These are phyloP conservation scores for Pythium coloratum DNA, from an alignment of 352 stramenopile genomes.

Conservation along the genomic window DNA sequence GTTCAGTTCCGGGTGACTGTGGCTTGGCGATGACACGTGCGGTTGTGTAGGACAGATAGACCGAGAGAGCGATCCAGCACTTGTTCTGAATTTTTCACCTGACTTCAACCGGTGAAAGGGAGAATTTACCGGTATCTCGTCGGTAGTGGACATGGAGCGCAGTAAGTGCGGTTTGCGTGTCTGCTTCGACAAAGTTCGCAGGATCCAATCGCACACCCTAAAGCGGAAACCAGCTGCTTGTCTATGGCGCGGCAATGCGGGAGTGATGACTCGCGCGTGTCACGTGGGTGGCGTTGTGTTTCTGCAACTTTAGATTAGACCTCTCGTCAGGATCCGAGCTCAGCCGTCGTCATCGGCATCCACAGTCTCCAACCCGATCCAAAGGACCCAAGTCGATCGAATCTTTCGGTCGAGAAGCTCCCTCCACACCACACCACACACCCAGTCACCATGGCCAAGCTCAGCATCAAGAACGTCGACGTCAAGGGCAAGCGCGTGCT, in stretches of 20 bases:
- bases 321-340: slow-evolving; percentile 18
- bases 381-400: slow-evolving; percentile 4
- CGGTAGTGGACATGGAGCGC: slow-evolving; percentile 10
- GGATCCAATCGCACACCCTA: neutral
- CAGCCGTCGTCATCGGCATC: slow-evolving; percentile 4
- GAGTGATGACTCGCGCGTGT: slow-evolving; percentile 31
- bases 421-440: neutral
- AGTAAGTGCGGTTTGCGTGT: slow-evolving; percentile 6
- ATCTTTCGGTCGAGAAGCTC: neutral
- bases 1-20: neutral
- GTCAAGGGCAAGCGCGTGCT: slow-evolving; percentile 98
- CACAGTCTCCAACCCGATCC: slow-evolving; percentile 26
- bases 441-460: slow-evolving; percentile 65
- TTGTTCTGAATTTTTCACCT: slow-evolving; percentile 24
- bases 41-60: neutral
- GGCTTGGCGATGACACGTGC: neutral
- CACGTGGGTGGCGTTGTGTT: slow-evolving; percentile 15
- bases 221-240: slow-evolving; percentile 15
- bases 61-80: slow-evolving; percentile 14
- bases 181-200: slow-evolving; percentile 23
- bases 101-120: slow-evolving; percentile 8
- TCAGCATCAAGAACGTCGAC: slow-evolving; percentile 92
- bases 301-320: slow-evolving; percentile 24
- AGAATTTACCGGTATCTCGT: slow-evolving; percentile 14
- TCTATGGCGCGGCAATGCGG: slow-evolving; percentile 16